Base-by-base conservation (phyloP, 106 monocot species). In the Hemerocallis citrina region DNA sequence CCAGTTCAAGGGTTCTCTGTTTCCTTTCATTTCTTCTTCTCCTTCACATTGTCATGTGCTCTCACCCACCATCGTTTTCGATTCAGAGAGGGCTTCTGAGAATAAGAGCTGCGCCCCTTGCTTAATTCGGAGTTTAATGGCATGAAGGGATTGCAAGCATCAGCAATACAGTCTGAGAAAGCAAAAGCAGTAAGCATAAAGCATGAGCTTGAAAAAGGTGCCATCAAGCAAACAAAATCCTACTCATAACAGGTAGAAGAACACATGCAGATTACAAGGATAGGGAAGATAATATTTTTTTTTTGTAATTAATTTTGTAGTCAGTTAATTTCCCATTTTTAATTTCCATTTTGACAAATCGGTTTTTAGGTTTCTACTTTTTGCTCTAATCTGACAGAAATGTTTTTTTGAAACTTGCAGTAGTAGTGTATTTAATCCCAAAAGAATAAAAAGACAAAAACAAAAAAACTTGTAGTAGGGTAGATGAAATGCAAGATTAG, bases 191-290 rank as follows among this genome's bases (percentile, higher is more conserved):
- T 59, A 25, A 59, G 17, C 39, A n/a, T 23, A 16, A 25, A 59
- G 17, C 39, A n/a, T 23, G 16, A 59, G 59, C 24, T 38, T 59
- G 37, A 39, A 22, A 16, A 59, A 39, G 13, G 25, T 59, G 59
- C 59, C 59, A 6, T 25, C 59, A 59, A 59, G 38, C 19, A 59
- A 39, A 59, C 23, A 36, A 11, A 59, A 59, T 39, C 59, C 59
- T 1, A 38, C 59, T 12, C 59, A 59, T 38, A 59, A 59, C 38
- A n/a, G 39, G 59, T 39, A 37, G 38, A 39, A 13, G n/a, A n/a
- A n/a, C n/a, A n/a, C n/a, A n/a, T n/a, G n/a, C n/a, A 23, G 38
- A 59, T 59, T 2, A 24, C 23, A 24, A 7, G 12, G 25, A 50
- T 24, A 25, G 25, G 25, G 24, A 50, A 16, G 22, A 32, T 38